Base-by-base conservation (phyloP, 1,284 basidiomycete species). In the Athelia psychrophila region DNA sequence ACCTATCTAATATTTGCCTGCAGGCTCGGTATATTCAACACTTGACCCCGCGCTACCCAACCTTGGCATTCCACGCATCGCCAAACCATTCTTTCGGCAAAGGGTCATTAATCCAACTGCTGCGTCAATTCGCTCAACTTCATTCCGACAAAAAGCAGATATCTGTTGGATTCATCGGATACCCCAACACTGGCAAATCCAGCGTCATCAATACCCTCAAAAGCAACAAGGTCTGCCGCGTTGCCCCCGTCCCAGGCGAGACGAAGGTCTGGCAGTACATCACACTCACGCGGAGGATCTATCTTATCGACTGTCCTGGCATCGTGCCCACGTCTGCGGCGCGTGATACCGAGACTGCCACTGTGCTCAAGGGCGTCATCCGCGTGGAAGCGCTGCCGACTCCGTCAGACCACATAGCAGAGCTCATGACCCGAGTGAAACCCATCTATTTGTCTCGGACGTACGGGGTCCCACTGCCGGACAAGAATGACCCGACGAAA, bases 251-350 rank as follows among this genome's bases (percentile, higher is more conserved):
- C 25, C 97, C 97, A 8, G 96, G 96, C 62, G 96, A 99, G 79
- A 99, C 97, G 50, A 99, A 99, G 76, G 94, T 99, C 59, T 99
- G 97, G 97, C 96, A 99, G 81, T 99, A 99, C 74, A 97, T 99
- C 72, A 93, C 94, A 23, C 78, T 99, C 49, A 98, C 96, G 63
- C 85, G 90, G 55, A 84, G 93, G 56, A 99, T 99, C 69, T 99
- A 98, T 78, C 87, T 99, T 58, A 98, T 99, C 75, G 97, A 99
- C 75, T 99, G 96, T 68, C 96, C 96, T 25, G 96, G 97, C 55
- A 94, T 99, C 67, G 97, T 99, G 1, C 97, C 97, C 1, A 88
- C 95, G 23, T 95, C 94, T 32, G 60, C 58, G 16, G n/a, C 6
- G 20, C 76, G 85, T 54, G 96, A 99, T 70, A 85, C 91, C 1